Conservation (phyloP, 2,329 filamentous ascomycete genomes). For the Chaetomium sp. region DNA sequence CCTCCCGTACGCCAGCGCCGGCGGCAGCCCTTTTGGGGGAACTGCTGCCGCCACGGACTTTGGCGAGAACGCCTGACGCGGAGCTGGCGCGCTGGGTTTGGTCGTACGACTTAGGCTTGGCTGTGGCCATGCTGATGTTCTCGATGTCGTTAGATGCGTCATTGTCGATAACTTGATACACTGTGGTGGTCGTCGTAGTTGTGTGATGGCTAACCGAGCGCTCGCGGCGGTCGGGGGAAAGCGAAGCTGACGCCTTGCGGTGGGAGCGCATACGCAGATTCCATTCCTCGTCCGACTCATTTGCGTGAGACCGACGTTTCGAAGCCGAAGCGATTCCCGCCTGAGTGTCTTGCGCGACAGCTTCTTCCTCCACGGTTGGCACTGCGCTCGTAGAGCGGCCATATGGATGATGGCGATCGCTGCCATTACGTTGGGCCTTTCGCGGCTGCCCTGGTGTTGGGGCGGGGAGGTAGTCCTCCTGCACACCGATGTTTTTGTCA, state of each 20-base stretch:
- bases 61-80: constrained; percentile 52
- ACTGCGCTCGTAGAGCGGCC: constrained; percentile 45
- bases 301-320: constrained; percentile 54
- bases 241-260: constrained; percentile 58
- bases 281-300: constrained; percentile 76
- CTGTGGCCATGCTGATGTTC: constrained; percentile 52
- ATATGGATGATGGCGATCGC: constrained; percentile 69
- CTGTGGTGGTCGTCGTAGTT: constrained; percentile 56
- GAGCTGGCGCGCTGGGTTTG: constrained; percentile 41
- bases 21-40: constrained; percentile 23
- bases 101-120: constrained; percentile 52
- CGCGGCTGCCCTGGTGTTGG: constrained; percentile 93
- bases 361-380: constrained; percentile 41
- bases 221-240: constrained; percentile 41
- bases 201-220: constrained; percentile 71
- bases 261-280: constrained; percentile 67
- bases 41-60: constrained; percentile 46
- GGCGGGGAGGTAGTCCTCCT: constrained; percentile 87
- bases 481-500: constrained; percentile 53
- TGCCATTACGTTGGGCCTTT: constrained; percentile 65
- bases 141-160: constrained; percentile 65
- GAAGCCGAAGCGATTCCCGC: constrained; percentile 55
- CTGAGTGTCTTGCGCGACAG: constrained; percentile 42
- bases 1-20: constrained; percentile 46
- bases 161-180: constrained; percentile 58